Conservation (phyloP, 768 basidiomycete genomes). For the Albatrellus ellisii region DNA sequence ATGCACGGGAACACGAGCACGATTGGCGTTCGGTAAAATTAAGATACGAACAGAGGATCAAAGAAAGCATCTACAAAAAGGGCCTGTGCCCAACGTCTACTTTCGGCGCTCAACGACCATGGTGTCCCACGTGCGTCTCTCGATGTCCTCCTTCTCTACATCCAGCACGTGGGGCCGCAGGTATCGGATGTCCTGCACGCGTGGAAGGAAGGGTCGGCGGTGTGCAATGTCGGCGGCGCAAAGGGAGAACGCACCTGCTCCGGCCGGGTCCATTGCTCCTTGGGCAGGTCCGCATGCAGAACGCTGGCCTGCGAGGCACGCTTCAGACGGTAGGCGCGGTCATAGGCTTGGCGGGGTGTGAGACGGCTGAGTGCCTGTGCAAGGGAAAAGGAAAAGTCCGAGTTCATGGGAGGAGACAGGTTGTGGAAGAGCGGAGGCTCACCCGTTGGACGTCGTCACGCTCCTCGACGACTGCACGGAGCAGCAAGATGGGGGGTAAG, state of each 20-base stretch:
- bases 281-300: slow-evolving; percentile 67
- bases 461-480: slow-evolving; percentile 70
- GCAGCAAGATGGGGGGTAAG: too few relatives aligned
- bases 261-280: slow-evolving; percentile 65
- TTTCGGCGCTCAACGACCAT: slow-evolving; percentile 51
- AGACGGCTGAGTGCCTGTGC: slow-evolving; percentile 73
- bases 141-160: slow-evolving; percentile 61
- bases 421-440: slow-evolving; percentile 14
- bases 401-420: background rate
- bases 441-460: slow-evolving; percentile 68
- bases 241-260: slow-evolving; percentile 47
- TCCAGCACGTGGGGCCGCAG: slow-evolving; percentile 65
- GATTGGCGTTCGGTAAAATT: too few relatives aligned
- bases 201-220: background rate
- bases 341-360: slow-evolving; percentile 68
- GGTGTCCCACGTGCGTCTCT: slow-evolving; percentile 74
- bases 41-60: too few relatives aligned
- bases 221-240: background rate
- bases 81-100: too few relatives aligned
- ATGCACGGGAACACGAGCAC: too few relatives aligned
- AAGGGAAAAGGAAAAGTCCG: background rate
- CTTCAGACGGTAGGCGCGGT: slow-evolving; percentile 85
- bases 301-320: slow-evolving; percentile 69
- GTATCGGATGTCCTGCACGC: slow-evolving; percentile 75
- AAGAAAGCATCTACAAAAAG: background rate